Evolutionary conservation across 768 basidiomycete species (phyloP), one percentile per base, ranked within the genome.

Genomic region (Naganishia friedmannii): DNA sequence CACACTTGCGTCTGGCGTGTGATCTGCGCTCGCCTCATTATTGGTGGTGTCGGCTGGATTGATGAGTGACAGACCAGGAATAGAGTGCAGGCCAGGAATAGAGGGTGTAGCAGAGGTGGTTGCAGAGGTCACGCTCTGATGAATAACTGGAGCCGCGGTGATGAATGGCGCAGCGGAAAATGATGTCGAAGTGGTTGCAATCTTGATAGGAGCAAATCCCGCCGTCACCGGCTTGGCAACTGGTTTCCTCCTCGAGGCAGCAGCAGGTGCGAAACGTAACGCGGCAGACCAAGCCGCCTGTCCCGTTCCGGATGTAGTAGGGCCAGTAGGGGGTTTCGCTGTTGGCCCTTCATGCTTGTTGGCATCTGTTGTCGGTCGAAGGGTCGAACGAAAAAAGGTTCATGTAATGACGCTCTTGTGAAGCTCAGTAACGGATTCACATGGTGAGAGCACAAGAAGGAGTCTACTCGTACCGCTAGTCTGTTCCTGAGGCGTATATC

Each of bases 201-300:
- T 68, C 10, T 10, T 69, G 46, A 66, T 60, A 19, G 68, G 56
- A 1, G 48, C 34, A 23, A 28, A 51, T 12, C 31, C 29, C 57
- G 45, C 56, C 46, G 45, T 34, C 46, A 46, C n/a, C 8, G 66
- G 42, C 58, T 29, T 31, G 10, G 39, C 17, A 29, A 23, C 21
- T 15, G 66, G 26, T 55, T 71, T 71, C 31, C 34, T 34, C 53
- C 66, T 48, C 37, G 56, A 57, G 10, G 66, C 58, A 26, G 70
- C 66, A 54, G 46, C 78, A 54, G 79, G 79, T n/a, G 79, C 79
- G 69, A 80, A 80, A 26, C 76, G 74, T 5, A 80, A 65, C 0
- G 77, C 75, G 5, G 79, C 77, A 13, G 79, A 77, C 69, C 73
- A 77, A 42, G 69, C 74, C 17, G 66, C 76, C 28, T 73, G 46